Percentiles rank a stretch among this genome's conserved stretches.
Evolutionary conservation across 2,329 filamentous ascomycete genomes (phyloP).

Genomic region (Westerdykella ornata): DNA sequence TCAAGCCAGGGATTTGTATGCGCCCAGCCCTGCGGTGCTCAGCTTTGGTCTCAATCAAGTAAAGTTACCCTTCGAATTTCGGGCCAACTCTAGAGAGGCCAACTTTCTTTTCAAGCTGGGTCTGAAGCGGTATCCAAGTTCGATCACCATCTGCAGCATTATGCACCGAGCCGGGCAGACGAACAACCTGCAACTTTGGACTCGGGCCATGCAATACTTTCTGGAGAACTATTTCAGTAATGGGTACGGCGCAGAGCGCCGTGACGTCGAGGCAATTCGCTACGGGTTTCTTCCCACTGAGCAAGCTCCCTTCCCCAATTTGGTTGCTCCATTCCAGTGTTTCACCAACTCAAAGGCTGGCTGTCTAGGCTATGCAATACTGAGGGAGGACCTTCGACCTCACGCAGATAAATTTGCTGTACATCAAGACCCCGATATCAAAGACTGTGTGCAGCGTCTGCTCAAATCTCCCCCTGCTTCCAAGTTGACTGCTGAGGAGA

Average conservation of each 20-base stretch:
- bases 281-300: conserved; percentile 61
- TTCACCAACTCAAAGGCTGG: conserved; percentile 74
- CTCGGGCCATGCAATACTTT: conserved; percentile 72
- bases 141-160: conserved; percentile 67
- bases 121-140: conserved; percentile 63
- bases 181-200: conserved; percentile 51
- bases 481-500: conserved; percentile 56
- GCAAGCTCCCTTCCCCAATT: conserved; percentile 51
- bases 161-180: conserved; percentile 58
- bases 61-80: conserved; percentile 69
- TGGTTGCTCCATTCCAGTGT: conserved; percentile 69
- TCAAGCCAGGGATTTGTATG: conserved; percentile 33
- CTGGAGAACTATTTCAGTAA: conserved; percentile 72
- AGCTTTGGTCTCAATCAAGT: conserved; percentile 45
- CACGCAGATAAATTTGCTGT: conserved; percentile 87
- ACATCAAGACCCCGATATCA: conserved; percentile 69
- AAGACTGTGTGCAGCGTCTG: conserved; percentile 67
- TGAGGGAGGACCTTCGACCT: conserved; percentile 66
- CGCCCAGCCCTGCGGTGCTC: conserved; percentile 29
- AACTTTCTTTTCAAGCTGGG: conserved; percentile 68
- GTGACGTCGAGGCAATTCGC: conserved; percentile 45
- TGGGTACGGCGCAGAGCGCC: conserved; percentile 57
- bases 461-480: conserved; percentile 64
- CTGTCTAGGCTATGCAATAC: conserved; percentile 72
- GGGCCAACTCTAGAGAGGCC: conserved; percentile 51